Evolutionary conservation across 2,329 filamentous ascomycete genomes (phyloP), one percentile per base, ranked within the genome.

Genomic region (Colletotrichum trifolii): DNA sequence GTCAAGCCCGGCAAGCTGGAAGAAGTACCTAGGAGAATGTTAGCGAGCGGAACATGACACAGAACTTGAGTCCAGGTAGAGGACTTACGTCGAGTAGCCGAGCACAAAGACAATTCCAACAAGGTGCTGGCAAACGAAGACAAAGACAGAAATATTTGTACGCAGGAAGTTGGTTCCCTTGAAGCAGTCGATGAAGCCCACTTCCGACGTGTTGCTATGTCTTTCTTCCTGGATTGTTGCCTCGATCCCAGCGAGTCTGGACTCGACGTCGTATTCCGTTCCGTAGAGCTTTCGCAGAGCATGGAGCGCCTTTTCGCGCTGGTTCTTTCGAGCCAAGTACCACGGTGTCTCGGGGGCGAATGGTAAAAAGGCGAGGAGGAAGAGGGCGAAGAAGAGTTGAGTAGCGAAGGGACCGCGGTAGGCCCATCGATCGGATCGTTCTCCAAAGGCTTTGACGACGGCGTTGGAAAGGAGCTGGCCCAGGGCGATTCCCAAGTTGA

Each of bases 111-210:
- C 54, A 17, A 46, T 46, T 8, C 43, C 43, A 10, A 46, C 86
- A 2, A 90, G 76, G 17, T 89, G 88, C 70, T 91, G 89, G 4
- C 88, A 88, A 2, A 85, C 82, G 78, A 89, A 91, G 4, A 88
- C 86, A 73, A 89, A 88, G 63, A 81, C 79, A 1, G 83, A 80
- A 25, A 87, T 85, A 69, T 86, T 84, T 0, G 85, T 87, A n/a
- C 85, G 81, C 10, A 83, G 78, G 12, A 80, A 71, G 65, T 85
- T 83, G 34, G 78, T 76, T 1, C 80, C 81, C 47, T 74, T 79
- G 69, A 87, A 82, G 54, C 83, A 85, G 64, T 87, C 84, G 35
- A 75, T 34, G 68, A 86, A 87, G 81, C 1, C 81, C 81, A 5
- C 78, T 76, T 64, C 83, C 76, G 61, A 78, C 74, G 56, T 84